Evolutionary conservation across 345 rosid genomes (phyloP).

Genomic region (Acer yangbiense): DNA sequence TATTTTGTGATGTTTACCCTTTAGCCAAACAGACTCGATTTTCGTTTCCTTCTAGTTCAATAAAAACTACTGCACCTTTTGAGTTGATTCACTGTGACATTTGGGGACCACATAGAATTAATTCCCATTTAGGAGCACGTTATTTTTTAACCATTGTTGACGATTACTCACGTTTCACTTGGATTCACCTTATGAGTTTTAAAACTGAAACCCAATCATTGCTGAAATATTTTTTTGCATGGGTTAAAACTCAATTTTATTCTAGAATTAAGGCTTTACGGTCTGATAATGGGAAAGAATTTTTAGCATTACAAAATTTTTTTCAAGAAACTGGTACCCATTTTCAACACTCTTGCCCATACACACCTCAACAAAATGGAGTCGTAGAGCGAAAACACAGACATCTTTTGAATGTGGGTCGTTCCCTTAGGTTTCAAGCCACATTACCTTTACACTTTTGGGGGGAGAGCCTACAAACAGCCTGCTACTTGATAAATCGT

Average conservation of each 20-base stretch:
- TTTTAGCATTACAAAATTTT: not conserved
- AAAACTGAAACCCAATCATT: not conserved
- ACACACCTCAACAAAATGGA: not conserved
- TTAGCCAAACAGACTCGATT: not conserved
- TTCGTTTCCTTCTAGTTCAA: not conserved
- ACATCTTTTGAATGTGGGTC: conserved; percentile 1
- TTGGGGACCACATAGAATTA: not conserved
- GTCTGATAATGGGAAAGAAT: conserved; percentile 13
- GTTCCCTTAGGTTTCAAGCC: no score
- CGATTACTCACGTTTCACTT: conserved; percentile 8
- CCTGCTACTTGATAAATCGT: no score
- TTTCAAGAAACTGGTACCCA: not conserved
- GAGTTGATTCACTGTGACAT: conserved; percentile 10
- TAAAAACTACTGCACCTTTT: not conserved
- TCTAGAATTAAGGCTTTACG: not conserved
- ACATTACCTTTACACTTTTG: no score
- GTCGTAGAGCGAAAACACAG: conserved; percentile 5
- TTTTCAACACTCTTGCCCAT: conserved; percentile 14
- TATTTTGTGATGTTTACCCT: not conserved
- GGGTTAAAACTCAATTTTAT: conserved; percentile 9
- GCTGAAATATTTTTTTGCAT: not conserved
- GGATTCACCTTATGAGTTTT: conserved; percentile 12
- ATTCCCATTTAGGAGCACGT: not conserved
- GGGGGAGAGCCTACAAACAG: no score
- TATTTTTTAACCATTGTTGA: conserved; percentile 2